Conservation (phyloP, 2,329 filamentous ascomycete genomes). For the Cadophora sp. region DNA sequence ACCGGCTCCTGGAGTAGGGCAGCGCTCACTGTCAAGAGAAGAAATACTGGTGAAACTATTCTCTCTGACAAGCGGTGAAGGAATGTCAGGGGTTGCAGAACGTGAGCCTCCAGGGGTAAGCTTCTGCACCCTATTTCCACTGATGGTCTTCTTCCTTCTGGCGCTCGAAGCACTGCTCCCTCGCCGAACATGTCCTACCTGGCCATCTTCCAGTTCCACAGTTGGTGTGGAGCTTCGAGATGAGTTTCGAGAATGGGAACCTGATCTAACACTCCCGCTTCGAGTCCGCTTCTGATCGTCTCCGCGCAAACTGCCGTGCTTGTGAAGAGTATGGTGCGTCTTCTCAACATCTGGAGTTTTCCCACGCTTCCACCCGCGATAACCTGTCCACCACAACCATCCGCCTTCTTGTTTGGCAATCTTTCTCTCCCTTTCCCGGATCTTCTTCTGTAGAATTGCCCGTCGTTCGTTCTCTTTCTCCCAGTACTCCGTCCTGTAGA, state of each 20-base stretch:
- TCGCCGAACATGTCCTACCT: conserved; percentile 37
- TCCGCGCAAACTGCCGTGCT: conserved; percentile 35
- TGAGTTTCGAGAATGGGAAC: conserved; percentile 44
- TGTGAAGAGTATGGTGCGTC: conserved; percentile 37
- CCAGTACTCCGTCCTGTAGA: conserved; percentile 95
- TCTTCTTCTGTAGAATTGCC: conserved; percentile 70
- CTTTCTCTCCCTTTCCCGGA: conserved; percentile 72
- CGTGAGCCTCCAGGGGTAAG: conserved; percentile 39
- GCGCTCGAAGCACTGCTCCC: conserved; percentile 41
- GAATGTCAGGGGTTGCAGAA: conserved; percentile 42
- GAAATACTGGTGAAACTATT: conserved; percentile 42
- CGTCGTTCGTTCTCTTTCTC: conserved; percentile 93
- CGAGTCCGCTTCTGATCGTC: conserved; percentile 41
- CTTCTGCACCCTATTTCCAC: conserved; percentile 33
- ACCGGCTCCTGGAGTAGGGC: conserved; percentile 29
- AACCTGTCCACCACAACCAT: conserved; percentile 88
- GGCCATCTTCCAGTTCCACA: conserved; percentile 41
- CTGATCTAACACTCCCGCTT: conserved; percentile 41
- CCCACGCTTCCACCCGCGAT: conserved; percentile 57
- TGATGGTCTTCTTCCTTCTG: conserved; percentile 39
- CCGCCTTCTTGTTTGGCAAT: conserved; percentile 72
- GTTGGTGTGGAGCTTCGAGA: conserved; percentile 46
- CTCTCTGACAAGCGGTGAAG: conserved; percentile 41
- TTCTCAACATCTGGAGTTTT: conserved; percentile 43
- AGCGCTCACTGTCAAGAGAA: conserved; percentile 41